These are phyloP conservation scores for Begonia peltatifolia DNA, from an alignment of 306 rosid genomes.

Conservation along the genomic window DNA sequence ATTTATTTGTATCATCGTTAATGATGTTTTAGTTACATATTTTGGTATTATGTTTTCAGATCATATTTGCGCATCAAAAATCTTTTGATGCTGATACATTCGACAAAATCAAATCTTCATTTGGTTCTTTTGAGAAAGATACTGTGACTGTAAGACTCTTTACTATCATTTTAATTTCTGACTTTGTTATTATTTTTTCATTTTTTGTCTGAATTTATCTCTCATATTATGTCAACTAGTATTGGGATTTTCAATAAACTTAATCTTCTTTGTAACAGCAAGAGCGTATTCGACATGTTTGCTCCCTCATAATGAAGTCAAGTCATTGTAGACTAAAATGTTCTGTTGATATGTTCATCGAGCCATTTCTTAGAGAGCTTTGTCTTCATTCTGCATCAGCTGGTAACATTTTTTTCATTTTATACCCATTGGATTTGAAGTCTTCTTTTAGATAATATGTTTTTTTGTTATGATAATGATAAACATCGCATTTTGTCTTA, in stretches of 20 bases:
- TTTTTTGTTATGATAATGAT: too few relatives aligned
- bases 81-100: conserved; percentile 47
- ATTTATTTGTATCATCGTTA: not conserved
- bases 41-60: conserved; percentile 26
- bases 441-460: too few relatives aligned
- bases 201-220: not conserved
- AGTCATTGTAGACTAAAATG: conserved; percentile 42
- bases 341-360: conserved; percentile 34
- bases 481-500: too few relatives aligned
- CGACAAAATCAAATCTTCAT: conserved; percentile 26
- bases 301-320: conserved; percentile 39
- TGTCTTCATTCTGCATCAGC: conserved; percentile 23
- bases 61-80: conserved; percentile 53
- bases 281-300: conserved; percentile 16
- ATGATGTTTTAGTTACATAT: not conserved
- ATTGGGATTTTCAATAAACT: not conserved
- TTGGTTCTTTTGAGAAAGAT: conserved; percentile 24
- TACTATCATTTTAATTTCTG: not conserved
- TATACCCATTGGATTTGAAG: not conserved
- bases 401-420: conserved; percentile 26
- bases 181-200: not conserved
- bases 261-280: conserved; percentile 24
- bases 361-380: conserved; percentile 54
- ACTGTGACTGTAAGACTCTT: conserved; percentile 22
- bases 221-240: not conserved